phyloP scores from a whole-genome alignment of 768 basidiomycete genomes.

The Tricholomella constricta region DNA sequence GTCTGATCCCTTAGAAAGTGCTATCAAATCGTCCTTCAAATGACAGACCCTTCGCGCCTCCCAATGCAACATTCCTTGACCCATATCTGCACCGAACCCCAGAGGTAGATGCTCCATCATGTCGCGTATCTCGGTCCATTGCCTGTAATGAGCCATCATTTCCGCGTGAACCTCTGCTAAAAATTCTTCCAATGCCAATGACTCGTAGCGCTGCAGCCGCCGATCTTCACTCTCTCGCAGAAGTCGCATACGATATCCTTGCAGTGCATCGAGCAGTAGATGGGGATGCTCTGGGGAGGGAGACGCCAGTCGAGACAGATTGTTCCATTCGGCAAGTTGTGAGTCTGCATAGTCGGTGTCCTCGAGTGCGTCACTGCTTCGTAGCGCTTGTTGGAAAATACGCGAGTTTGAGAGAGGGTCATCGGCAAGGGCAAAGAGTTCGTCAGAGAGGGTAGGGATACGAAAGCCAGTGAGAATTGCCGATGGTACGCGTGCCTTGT shows the following conservation, averaged over 20 bases:
- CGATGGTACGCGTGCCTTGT: not conserved
- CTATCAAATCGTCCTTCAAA: not conserved
- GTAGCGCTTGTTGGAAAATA: not conserved
- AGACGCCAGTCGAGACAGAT: not conserved
- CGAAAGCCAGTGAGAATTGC: not conserved
- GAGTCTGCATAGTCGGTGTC: slow-evolving; percentile 3
- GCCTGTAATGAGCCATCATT: not conserved
- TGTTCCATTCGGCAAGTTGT: not conserved
- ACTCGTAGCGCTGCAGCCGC: not conserved
- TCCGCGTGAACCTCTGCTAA: not conserved
- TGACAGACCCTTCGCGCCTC: not conserved
- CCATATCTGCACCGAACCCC: no score
- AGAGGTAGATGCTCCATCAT: not conserved
- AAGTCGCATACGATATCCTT: not conserved
- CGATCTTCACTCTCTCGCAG: not conserved
- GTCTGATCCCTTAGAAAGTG: not conserved
- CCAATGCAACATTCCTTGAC: not conserved
- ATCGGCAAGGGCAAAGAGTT: slow-evolving; percentile 1
- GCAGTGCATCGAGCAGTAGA: not conserved
- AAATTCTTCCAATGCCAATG: not conserved
- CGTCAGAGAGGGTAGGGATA: not conserved
- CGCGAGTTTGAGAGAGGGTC: not conserved
- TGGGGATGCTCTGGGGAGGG: not conserved
- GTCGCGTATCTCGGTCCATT: not conserved
- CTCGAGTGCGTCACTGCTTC: not conserved